Percentiles rank a stretch among this genome's conserved stretches.
Conservation (phyloP, 306 rosid genomes). For the Cucurbita pepo region DNA sequence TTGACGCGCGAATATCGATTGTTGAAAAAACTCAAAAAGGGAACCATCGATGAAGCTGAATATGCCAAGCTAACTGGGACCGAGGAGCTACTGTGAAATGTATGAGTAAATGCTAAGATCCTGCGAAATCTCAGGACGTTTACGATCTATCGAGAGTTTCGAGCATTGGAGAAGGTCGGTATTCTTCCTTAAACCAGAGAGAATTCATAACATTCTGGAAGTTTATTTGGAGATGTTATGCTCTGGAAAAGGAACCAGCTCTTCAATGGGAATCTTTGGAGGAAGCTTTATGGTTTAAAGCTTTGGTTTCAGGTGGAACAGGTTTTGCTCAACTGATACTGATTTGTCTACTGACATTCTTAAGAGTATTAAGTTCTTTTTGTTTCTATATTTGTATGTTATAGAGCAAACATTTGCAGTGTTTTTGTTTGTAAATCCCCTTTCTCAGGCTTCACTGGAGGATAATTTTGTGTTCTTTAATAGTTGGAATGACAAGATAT, state of each 20-base stretch:
- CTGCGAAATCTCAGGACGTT: not conserved
- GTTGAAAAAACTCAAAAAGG: constrained; percentile 75
- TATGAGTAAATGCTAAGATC: not conserved
- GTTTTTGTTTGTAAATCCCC: too few species aligned
- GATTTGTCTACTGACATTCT: too few species aligned
- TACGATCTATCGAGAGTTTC: not conserved
- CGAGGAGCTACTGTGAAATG: constrained; percentile 51
- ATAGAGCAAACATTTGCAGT: too few species aligned
- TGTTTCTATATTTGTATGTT: too few species aligned
- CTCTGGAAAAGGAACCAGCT: not conserved
- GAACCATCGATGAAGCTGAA: constrained; percentile 55
- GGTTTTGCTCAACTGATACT: not conserved
- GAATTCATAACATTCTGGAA: not conserved
- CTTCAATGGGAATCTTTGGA: not conserved
- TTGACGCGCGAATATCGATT: constrained; percentile 58
- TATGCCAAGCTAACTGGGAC: constrained; percentile 74
- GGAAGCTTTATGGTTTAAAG: not conserved
- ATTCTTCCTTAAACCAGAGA: not conserved
- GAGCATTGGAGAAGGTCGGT: not conserved
- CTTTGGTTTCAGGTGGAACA: not conserved
- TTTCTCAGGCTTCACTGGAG: too few species aligned
- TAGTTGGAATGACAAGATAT: too few species aligned
- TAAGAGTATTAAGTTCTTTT: too few species aligned
- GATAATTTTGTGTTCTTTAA: too few species aligned
- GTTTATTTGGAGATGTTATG: not conserved